Evolutionary conservation across 2,329 filamentous ascomycete species (phyloP), one percentile per base, ranked within the genome.

Genomic region (Scopulariopsis brevicaulis): DNA sequence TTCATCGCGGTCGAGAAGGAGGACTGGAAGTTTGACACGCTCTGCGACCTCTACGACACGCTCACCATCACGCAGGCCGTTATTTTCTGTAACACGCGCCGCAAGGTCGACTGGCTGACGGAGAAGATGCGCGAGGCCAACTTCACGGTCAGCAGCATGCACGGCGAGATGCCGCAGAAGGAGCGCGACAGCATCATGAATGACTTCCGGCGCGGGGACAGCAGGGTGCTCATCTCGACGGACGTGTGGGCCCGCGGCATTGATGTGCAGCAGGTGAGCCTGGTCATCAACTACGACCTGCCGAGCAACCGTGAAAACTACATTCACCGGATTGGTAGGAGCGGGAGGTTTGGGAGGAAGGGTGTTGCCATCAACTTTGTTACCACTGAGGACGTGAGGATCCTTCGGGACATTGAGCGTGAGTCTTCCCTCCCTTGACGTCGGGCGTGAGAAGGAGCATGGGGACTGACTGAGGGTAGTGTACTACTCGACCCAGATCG

Each of bases 281-380:
- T 99, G 68, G 94, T 99, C 62, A 99, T 99, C 80, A 99, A 99
- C 79, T 99, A 99, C 73, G 94, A 99, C 71, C 79, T 99, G 60
- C 94, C 94, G 3, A 94, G 89, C 74, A 97, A 99, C 75, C 91
- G 94, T 81, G 94, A 99, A 76, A 99, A 99, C 78, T 99, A 99
- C 74, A 97, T 99, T 73, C 94, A 99, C 78, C 87, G 94, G 66
- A 99, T 99, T 67, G 94, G 94, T 70, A 86, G 94, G 70, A 94
- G 90, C 70, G 94, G 94, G 65, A 85, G 94, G 65, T 99, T 99
- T 67, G 94, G 94, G 67, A 85, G 94, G 68, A 99, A 99, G 79
- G 94, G 94, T 81, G 94, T 99, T 64, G 94, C 94, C 43, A 99
- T 99, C 81, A 99, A 99, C 79, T 99, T 99, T 69, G 94, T 99